Evolutionary conservation across 257 asterid genomes (phyloP), one percentile per base, ranked within the genome.

Genomic region (Primulina tabacum): DNA sequence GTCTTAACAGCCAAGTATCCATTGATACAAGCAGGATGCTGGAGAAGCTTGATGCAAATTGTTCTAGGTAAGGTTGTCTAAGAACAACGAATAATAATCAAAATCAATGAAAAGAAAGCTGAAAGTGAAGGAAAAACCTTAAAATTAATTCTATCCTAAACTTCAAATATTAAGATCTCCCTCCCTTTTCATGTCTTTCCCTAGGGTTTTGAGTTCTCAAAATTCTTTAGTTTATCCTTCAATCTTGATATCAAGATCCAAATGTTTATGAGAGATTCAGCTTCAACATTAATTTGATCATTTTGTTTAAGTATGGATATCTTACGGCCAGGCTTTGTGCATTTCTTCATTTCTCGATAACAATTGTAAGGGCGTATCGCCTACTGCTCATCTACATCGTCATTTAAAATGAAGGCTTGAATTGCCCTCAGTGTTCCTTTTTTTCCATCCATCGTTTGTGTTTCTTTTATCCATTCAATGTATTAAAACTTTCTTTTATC

Each of bases 21-120:
- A 43, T 60, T 5, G 57, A 11, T 26, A 53, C 30, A 24, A 8
- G 50, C 32, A 29, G 32, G 9, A 47, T 29, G 28, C 47, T 73
- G 65, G 43, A 64, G 63, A 73, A 65, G 34, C 71, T 30, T 28
- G 71, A 62, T 37, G 34, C 14, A 64, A 38, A 50, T 64, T 59
- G 17, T 58, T 50, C 61, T 34, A 64, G 32, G 9, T 9, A 57
- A 33, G 55, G 69, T 60, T 65, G 52, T 35, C 29, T 34, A 18
- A 34, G 21, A 29, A 76, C 66, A n/a, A 62, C 56, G 16, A 61
- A 12, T 65, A 17, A 40, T 30, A 57, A 52, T 60, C 64, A 28
- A 69, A 62, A 33, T 24, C 43, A 59, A 35, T 62, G 18, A 71
- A 68, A 62, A 16, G 60, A 32, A 24, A 61, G 56, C 64, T 50